phyloP scores from a whole-genome alignment of 768 basidiomycete genomes.

The Tulasnella sp. region DNA sequence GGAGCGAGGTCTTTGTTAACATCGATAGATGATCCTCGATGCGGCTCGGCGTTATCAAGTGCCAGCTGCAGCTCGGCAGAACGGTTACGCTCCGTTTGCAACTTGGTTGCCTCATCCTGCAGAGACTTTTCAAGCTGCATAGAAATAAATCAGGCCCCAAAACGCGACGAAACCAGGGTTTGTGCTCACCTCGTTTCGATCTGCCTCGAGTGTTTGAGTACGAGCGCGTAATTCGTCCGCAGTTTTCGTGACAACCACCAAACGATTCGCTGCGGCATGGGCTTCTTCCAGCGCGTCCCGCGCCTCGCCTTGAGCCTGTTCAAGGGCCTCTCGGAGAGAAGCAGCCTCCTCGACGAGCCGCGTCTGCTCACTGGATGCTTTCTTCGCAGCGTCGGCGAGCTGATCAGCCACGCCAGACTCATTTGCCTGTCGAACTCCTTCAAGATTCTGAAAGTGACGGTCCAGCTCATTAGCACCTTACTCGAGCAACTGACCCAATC shows the following conservation, averaged over 20 bases:
- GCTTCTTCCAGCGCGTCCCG: constrained; percentile 13
- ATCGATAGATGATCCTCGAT: not conserved
- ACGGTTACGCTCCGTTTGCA: not conserved
- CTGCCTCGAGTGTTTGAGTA: not conserved
- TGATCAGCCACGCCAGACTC: constrained; percentile 18
- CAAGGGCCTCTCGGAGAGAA: constrained; percentile 6
- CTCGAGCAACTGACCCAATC: not conserved
- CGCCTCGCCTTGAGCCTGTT: constrained; percentile 16
- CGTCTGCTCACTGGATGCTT: constrained; percentile 7
- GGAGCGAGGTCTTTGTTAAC: not conserved
- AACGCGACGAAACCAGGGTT: not conserved
- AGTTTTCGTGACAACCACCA: constrained; percentile 6
- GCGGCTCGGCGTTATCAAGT: not conserved
- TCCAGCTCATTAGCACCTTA: not conserved
- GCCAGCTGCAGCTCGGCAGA: constrained; percentile 3
- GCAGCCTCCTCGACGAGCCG: constrained; percentile 20
- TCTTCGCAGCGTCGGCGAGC: constrained; percentile 21
- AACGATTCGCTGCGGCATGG: not conserved
- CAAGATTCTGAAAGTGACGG: constrained; percentile 44
- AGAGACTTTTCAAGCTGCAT: constrained; percentile 7
- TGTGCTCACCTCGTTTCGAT: not conserved
- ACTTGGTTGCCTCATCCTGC: not conserved
- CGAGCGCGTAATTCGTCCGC: constrained; percentile 8
- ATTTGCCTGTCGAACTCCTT: constrained; percentile 37
- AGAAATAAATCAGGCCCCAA: not conserved